These are phyloP conservation scores for Pestalotiopsis sp. DNA, from an alignment of 2,329 filamentous ascomycete genomes.

Conservation along the genomic window DNA sequence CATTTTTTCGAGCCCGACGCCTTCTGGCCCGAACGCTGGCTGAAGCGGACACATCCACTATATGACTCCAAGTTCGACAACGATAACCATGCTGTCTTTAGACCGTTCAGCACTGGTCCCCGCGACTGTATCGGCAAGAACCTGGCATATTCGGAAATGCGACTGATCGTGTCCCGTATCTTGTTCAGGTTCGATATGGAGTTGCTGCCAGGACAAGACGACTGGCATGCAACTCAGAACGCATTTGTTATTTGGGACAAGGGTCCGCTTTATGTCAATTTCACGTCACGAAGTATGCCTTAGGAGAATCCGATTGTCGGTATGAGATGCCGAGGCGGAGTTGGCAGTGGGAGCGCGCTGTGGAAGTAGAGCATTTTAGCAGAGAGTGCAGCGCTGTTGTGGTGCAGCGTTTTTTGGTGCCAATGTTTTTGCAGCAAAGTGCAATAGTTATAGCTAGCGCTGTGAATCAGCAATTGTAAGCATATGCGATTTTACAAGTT, in stretches of 20 bases:
- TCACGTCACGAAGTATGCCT: background rate
- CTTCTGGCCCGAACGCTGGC: slow-evolving; percentile 20
- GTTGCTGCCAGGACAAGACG: slow-evolving; percentile 22
- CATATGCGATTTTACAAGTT: no score
- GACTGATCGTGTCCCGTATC: slow-evolving; percentile 34
- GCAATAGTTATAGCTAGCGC: no score
- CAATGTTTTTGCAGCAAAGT: no score
- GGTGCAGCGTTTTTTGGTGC: no score
- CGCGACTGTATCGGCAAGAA: slow-evolving; percentile 23
- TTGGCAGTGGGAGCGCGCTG: no score
- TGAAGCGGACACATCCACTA: slow-evolving; percentile 15
- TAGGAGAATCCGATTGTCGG: no score
- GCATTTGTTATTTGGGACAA: slow-evolving; percentile 5
- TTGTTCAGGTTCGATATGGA: slow-evolving; percentile 36
- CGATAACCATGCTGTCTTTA: slow-evolving; percentile 18
- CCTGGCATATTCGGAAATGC: slow-evolving; percentile 37
- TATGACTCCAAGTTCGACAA: slow-evolving; percentile 13
- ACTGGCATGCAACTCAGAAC: slow-evolving; percentile 4
- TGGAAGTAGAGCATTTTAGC: no score
- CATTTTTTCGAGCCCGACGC: slow-evolving; percentile 44
- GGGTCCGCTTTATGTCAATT: slow-evolving; percentile 4
- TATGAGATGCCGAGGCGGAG: no score
- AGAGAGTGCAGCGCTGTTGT: no score
- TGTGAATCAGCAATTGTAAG: no score
- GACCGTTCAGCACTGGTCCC: slow-evolving; percentile 19